A percentile compares a stretch with the other conserved stretches of the same genome.
phyloP scores from a whole-genome alignment of 1,139 yeast genomes.

The Martiniozyma asiatica region DNA sequence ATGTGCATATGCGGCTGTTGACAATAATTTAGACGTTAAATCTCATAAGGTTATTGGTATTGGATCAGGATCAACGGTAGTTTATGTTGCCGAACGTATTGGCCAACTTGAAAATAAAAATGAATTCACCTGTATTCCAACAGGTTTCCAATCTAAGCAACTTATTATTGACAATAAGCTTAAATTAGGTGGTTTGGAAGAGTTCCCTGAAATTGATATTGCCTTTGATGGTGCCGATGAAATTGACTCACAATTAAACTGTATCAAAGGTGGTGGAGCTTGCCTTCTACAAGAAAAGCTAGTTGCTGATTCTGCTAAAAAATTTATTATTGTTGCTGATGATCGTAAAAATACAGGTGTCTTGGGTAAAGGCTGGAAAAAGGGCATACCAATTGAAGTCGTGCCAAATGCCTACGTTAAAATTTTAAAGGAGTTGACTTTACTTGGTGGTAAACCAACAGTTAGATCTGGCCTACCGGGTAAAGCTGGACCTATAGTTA shows the following conservation, averaged over 20 bases:
- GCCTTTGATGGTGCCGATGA: constrained; percentile 99
- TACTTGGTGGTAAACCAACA: constrained; percentile 57
- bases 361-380: constrained; percentile 73
- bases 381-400: constrained; percentile 93
- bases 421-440: constrained; percentile 49
- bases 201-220: constrained; percentile 67
- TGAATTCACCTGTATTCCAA: constrained; percentile 71
- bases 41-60: constrained; percentile 71
- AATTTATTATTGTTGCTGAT: constrained; percentile 86
- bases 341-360: constrained; percentile 64
- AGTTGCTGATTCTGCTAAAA: constrained; percentile 70
- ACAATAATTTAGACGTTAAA: constrained; percentile 61
- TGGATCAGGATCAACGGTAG: constrained; percentile 95
- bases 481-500: constrained; percentile 97
- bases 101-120: constrained; percentile 55
- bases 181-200: constrained; percentile 70
- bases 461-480: constrained; percentile 83
- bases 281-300: constrained; percentile 94
- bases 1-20: constrained; percentile 90
- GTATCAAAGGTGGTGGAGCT: constrained; percentile 98
- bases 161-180: constrained; percentile 76
- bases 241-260: constrained; percentile 66
- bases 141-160: constrained; percentile 91
- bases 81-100: constrained; percentile 88
- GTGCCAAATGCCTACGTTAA: constrained; percentile 82